phyloP scores from a whole-genome alignment of 805 yeast species.

The Zygotorulaspora chibaensis region DNA sequence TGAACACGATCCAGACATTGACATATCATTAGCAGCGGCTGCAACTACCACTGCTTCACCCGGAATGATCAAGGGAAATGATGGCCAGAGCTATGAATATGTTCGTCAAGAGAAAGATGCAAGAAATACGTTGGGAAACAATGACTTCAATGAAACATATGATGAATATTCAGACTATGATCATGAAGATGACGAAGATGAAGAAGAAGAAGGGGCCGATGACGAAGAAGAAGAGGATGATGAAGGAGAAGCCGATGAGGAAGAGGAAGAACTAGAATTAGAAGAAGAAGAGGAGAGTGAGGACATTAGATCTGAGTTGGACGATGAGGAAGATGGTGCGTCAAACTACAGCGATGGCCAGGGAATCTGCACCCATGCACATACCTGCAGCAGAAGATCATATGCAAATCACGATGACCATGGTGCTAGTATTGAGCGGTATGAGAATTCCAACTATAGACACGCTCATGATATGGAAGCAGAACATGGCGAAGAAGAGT shows the following conservation, averaged over 20 bases:
- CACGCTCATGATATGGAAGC: conserved; percentile 17
- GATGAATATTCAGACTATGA: conserved; percentile 33
- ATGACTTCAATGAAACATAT: conserved; percentile 22
- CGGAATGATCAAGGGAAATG: conserved; percentile 17
- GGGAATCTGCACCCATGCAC: conserved; percentile 7
- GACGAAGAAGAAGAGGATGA: conserved; percentile 24
- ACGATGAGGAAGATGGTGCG: not conserved
- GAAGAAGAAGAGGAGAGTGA: conserved; percentile 25
- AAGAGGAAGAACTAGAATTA: conserved; percentile 23
- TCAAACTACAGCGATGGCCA: not conserved
- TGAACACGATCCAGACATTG: conserved; percentile 21
- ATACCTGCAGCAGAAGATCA: conserved; percentile 10
- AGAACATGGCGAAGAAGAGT: conserved; percentile 17
- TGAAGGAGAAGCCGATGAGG: conserved; percentile 29
- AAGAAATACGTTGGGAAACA: conserved; percentile 18
- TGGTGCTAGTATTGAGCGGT: conserved; percentile 15
- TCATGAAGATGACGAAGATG: conserved; percentile 33
- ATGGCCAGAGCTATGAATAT: conserved; percentile 27
- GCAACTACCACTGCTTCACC: conserved; percentile 25
- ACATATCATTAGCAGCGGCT: conserved; percentile 29
- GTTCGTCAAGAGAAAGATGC: conserved; percentile 23
- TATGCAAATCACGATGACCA: conserved; percentile 11
- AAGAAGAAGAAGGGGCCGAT: conserved; percentile 25
- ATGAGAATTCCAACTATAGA: conserved; percentile 14
- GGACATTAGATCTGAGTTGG: not conserved